Percentiles rank a stretch among this genome's conserved stretches.
Conservation (phyloP, 108 stramenopile species). For the Nitzschia sp. region DNA sequence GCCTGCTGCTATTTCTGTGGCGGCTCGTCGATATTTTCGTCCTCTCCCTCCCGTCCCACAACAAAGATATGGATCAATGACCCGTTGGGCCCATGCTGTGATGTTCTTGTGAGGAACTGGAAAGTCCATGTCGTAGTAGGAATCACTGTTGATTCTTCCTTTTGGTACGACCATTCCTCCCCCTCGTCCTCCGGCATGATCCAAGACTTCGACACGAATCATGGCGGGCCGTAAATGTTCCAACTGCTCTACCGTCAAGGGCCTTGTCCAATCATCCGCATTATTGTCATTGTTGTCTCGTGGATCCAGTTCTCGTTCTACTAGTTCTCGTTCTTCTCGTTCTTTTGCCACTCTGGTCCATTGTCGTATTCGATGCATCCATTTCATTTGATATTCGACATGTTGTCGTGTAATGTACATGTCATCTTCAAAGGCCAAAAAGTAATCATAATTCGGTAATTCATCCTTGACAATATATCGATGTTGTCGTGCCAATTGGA, state of each 20-base stretch:
- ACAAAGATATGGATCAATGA: conserved; percentile 53
- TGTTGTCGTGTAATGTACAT: conserved; percentile 74
- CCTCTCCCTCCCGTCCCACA: conserved; percentile 34
- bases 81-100: conserved; percentile 5
- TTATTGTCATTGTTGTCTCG: neutral
- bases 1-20: neutral
- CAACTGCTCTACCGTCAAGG: conserved; percentile 54
- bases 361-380: conserved; percentile 27
- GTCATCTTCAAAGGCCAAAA: conserved; percentile 81
- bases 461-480: conserved; percentile 79
- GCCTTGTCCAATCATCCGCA: neutral
- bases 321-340: conserved; percentile 13
- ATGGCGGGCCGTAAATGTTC: conserved; percentile 62
- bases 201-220: conserved; percentile 63
- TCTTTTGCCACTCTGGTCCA: conserved; percentile 26
- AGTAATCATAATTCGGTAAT: conserved; percentile 73
- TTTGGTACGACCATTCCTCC: too few relatives aligned
- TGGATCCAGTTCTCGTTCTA: neutral
- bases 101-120: neutral
- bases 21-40: neutral
- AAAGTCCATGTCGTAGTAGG: conserved; percentile 43
- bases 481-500: conserved; percentile 68
- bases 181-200: neutral
- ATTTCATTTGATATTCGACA: conserved; percentile 58
- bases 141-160: too few relatives aligned